Percentiles rank a stretch among this genome's conserved stretches.
These are phyloP conservation scores for Simplicillium aogashimaense DNA, from an alignment of 2,329 filamentous ascomycete genomes.

Conservation along the genomic window DNA sequence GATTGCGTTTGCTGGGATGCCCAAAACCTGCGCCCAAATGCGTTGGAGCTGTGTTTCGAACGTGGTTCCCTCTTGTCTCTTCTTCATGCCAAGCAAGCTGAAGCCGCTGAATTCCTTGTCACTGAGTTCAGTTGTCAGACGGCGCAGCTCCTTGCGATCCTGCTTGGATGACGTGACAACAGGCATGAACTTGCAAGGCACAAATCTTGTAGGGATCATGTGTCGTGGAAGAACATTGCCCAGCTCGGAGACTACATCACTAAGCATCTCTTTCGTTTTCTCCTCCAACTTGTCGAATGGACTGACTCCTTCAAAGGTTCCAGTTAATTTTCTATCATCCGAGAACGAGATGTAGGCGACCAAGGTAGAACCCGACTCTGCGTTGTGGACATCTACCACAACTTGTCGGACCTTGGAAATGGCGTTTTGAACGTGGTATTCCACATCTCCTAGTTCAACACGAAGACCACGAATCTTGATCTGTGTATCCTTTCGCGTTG, in stretches of 20 bases:
- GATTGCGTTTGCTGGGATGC: slow-evolving; percentile 5
- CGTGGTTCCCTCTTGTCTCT: slow-evolving; percentile 11
- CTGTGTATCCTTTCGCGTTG: slow-evolving; percentile 43
- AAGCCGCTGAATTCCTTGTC: slow-evolving; percentile 5
- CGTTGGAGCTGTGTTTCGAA: slow-evolving; percentile 15
- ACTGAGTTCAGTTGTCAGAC: slow-evolving; percentile 1
- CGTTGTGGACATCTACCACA: background rate
- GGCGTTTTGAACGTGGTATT: slow-evolving; percentile 6
- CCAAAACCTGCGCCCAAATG: slow-evolving; percentile 8
- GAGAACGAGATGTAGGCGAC: too few species aligned
- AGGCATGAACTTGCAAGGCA: slow-evolving; percentile 32
- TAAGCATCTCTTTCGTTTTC: too few species aligned
- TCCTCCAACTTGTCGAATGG: too few species aligned
- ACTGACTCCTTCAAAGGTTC: too few species aligned
- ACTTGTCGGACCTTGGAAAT: background rate
- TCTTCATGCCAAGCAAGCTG: too few species aligned
- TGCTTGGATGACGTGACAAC: slow-evolving; percentile 31
- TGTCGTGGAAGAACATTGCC: slow-evolving; percentile 19
- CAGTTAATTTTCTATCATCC: too few species aligned
- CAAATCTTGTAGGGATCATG: slow-evolving; percentile 31
- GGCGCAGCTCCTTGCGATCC: slow-evolving; percentile 2
- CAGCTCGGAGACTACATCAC: background rate
- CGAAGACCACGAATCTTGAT: slow-evolving; percentile 46
- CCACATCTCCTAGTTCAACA: slow-evolving; percentile 29
- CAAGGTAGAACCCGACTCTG: too few species aligned